Evolutionary conservation across 352 stramenopile genomes (phyloP), one percentile per base, ranked within the genome.

Genomic region (Phytophthora fragariae): DNA sequence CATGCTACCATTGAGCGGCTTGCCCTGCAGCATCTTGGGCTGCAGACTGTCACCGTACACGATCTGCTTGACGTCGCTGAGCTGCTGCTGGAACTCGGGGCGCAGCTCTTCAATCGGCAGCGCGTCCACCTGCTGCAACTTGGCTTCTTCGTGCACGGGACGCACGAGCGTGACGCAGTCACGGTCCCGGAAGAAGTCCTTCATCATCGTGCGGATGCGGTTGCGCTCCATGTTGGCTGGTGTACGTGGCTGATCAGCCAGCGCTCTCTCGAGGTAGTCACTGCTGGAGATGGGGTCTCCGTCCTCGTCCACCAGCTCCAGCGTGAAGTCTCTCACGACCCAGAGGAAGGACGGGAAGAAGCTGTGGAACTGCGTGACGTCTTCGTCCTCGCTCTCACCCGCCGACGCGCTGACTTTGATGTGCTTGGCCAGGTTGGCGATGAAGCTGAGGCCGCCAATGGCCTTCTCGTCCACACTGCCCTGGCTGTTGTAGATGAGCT

Each of bases 321-420:
- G 77, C 29, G 91, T 92, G 61, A 97, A 97, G 61, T 97, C 91
- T 58, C 91, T 85, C 29, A 97, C 87, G 52, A 97, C 81, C 91
- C 91, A 97, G 29, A 95, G 71, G 68, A 97, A 97, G 10, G 85
- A 93, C 57, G 91, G 91, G 70, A 97, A 96, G 68, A 97, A 96
- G 46, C 81, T 85, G 75, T 92, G 85, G 54, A 95, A 90, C 72
- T 94, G 83, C 78, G 83, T 84, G 21, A 87, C 78, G 44, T 94
- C 85, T 41, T 90, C 83, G 52, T 91, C 79, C 27, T 75, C 75
- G 14, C 52, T 62, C 39, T 57, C 67, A 6, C 64, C 24, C 24
- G 24, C 55, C 14, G 92, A 84, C 1, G 84, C 76, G 53, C 77
- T 89, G 35, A 96, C 71, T 39, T 93, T 90, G 74, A 97, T 95